These are phyloP conservation scores for Sclerotinia spermophila DNA, from an alignment of 2,329 filamentous ascomycete genomes.

Conservation along the genomic window DNA sequence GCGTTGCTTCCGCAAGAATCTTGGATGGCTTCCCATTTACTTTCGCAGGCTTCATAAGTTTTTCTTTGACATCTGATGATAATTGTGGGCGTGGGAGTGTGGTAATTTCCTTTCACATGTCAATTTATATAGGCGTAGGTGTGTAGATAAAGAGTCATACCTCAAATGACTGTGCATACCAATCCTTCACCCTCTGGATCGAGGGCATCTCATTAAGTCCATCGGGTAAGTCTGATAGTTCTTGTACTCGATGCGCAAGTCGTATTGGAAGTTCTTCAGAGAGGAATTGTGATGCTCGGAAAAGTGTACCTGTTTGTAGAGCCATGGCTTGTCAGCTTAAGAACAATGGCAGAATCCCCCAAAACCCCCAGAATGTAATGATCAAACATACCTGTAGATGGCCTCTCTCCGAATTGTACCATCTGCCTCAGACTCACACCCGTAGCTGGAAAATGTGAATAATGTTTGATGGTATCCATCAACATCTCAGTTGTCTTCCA, in stretches of 20 bases:
- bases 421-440: slow-evolving; percentile 96
- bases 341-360: slow-evolving; percentile 1
- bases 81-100: slow-evolving; percentile 75
- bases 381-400: slow-evolving; percentile 70
- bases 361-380: not conserved
- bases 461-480: slow-evolving; percentile 97
- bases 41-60: slow-evolving; percentile 66
- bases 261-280: slow-evolving; percentile 97
- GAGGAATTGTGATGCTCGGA: slow-evolving; percentile 96
- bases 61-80: slow-evolving; percentile 69
- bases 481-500: slow-evolving; percentile 88
- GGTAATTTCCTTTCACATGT: slow-evolving; percentile 75
- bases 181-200: slow-evolving; percentile 90
- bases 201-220: slow-evolving; percentile 97
- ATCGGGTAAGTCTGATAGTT: slow-evolving; percentile 87
- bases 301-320: slow-evolving; percentile 70
- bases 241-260: slow-evolving; percentile 91
- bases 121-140: slow-evolving; percentile 19
- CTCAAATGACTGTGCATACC: slow-evolving; percentile 99
- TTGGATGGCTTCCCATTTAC: slow-evolving; percentile 53
- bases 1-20: slow-evolving; percentile 76
- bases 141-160: slow-evolving; percentile 48
- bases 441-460: slow-evolving; percentile 94
- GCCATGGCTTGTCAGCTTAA: not conserved
- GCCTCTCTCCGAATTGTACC: slow-evolving; percentile 96